Evolutionary conservation across 805 yeast species (phyloP), one percentile per base, ranked within the genome.

Genomic region (Pichia exigua): DNA sequence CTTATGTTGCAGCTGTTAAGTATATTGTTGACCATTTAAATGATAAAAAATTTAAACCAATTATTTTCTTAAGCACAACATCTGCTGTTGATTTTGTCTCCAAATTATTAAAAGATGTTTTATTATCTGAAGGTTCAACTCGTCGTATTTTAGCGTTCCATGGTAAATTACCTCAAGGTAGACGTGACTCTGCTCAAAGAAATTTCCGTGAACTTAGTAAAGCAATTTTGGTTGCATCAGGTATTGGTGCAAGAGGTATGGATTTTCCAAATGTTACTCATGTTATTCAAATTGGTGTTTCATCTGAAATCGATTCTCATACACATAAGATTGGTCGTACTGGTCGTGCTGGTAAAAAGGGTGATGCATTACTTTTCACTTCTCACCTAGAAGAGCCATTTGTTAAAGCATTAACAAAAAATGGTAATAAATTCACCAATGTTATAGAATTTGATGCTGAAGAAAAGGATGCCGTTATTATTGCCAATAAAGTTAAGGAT

Each of bases 231-330:
- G 79, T 92, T 50, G 83, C 92, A 50, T 87, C 97, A 8, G 96
- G 90, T 69, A 97, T 92, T 53, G 95, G 91, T 55, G 97, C 97
- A 15, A 82, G 98, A 71, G 98, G 98, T 59, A 83, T 92, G 85
- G 97, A 92, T 72, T 87, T 92, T 76, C 94, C 91, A 51, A 80
- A 81, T 59, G 95, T 92, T 28, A 70, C 89, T 26, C 87, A 88
- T 64, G 97, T 92, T 48, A 72, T 86, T 60, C 97, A 92, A 72
- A 67, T 88, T 50, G 87, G 92, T 58, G 76, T 83, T n/a, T 87
- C 94, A 54, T 69, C 75, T 45, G 87, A 83, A 52, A 69, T 81
- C 24, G 79, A 91, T n/a, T 84, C 85, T 56, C 90, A 91, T 65
- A 81, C 90, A 53, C 98, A 92, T 70, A 84, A 96, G 68, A 84